Percentiles rank a stretch among this genome's conserved stretches.
Conservation (phyloP, 192 early-diverging fungal species). For the Linnemannia exigua region DNA sequence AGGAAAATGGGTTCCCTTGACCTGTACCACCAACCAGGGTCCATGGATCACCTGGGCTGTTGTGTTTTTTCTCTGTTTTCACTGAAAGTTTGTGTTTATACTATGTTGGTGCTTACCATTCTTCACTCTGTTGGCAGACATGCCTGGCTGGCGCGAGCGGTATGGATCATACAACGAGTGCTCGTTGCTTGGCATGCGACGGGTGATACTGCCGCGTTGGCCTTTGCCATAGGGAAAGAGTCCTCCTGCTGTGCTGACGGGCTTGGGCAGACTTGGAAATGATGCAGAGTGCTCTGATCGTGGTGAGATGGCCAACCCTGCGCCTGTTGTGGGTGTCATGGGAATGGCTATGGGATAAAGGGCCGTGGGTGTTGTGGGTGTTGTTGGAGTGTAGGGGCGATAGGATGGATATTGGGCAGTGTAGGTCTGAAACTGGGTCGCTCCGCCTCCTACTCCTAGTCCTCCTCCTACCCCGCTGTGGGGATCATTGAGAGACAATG, state of each 20-base stretch:
- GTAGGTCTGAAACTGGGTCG: slow-evolving; percentile 29
- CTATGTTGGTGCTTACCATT: slow-evolving; percentile 28
- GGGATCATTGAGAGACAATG: slow-evolving; percentile 16
- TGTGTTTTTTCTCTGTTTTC: not conserved
- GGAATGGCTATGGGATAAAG: slow-evolving; percentile 19
- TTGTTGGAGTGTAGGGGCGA: slow-evolving; percentile 52
- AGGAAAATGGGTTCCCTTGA: not conserved
- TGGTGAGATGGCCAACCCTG: slow-evolving; percentile 21
- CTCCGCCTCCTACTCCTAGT: slow-evolving; percentile 6
- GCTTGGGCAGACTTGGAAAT: slow-evolving; percentile 8
- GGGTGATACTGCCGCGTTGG: slow-evolving; percentile 26
- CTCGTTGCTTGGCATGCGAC: slow-evolving; percentile 42
- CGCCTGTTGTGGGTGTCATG: slow-evolving; percentile 15
- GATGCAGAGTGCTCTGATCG: slow-evolving; percentile 26
- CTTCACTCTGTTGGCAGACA: slow-evolving; percentile 49
- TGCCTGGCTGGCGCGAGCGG: slow-evolving; percentile 42
- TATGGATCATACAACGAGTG: slow-evolving; percentile 47
- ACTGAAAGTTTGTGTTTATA: no score
- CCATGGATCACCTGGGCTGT: not conserved
- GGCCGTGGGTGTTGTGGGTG: slow-evolving; percentile 31
- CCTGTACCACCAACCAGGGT: not conserved
- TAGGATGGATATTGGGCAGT: slow-evolving; percentile 41
- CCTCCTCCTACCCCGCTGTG: slow-evolving; percentile 15
- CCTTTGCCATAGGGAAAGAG: slow-evolving; percentile 17
- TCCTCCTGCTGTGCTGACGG: slow-evolving; percentile 3